phyloP scores from a whole-genome alignment of 768 basidiomycete genomes.

The Termitomyces sp. region DNA sequence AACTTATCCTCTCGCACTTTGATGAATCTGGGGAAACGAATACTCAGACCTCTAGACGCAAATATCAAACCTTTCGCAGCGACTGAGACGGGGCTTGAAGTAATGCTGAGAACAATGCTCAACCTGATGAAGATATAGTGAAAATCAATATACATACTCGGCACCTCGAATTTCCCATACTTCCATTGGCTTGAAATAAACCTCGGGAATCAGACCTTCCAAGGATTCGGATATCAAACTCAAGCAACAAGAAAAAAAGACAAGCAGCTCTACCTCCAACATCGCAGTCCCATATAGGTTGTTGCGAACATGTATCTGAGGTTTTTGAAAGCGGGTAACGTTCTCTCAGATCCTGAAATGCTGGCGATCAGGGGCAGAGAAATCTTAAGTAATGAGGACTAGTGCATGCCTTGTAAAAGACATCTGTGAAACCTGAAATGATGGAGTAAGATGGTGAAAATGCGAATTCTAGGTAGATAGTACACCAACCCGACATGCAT shows the following conservation, averaged over 20 bases:
- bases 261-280: constrained; percentile 49
- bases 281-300: constrained; percentile 57
- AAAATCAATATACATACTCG: constrained; percentile 41
- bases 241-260: constrained; percentile 1
- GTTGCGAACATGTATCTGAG: constrained; percentile 49
- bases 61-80: constrained; percentile 65
- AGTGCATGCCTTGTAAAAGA: constrained; percentile 62
- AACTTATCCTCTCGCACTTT: constrained; percentile 69
- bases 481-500: constrained; percentile 73
- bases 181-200: constrained; percentile 68
- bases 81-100: constrained; percentile 80
- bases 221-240: background rate
- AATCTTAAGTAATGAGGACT: constrained; percentile 6
- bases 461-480: background rate
- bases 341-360: constrained; percentile 38
- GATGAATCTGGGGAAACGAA: constrained; percentile 89
- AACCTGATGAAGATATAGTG: background rate
- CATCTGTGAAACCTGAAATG: constrained; percentile 72
- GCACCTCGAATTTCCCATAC: constrained; percentile 91
- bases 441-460: constrained; percentile 1
- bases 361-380: constrained; percentile 32
- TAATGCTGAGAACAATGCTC: constrained; percentile 47
- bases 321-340: constrained; percentile 54
- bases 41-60: constrained; percentile 60
- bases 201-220: constrained; percentile 57